A percentile compares a stretch with the other conserved stretches of the same genome.
These are phyloP conservation scores for Annulohypoxylon nitens DNA, from an alignment of 495 filamentous ascomycete genomes.

Conservation along the genomic window DNA sequence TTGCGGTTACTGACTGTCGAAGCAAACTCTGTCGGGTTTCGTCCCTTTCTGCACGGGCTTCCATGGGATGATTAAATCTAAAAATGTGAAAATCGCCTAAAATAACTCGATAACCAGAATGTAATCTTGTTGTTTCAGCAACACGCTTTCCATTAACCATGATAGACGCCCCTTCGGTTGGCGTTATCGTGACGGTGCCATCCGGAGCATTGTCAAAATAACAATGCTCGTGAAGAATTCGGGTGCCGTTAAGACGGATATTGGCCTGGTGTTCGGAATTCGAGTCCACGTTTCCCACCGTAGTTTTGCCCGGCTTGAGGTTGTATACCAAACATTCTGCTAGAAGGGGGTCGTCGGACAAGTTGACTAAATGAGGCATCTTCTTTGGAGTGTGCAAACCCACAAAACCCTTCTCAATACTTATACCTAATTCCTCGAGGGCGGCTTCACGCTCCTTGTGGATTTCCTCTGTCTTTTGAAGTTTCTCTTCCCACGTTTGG, in stretches of 20 bases:
- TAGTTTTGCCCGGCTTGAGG: conserved; percentile 93
- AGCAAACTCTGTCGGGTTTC: conserved; percentile 80
- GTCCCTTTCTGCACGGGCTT: conserved; percentile 91
- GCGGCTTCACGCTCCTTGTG: conserved; percentile 97
- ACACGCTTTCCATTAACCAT: conserved; percentile 98
- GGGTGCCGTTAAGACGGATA: conserved; percentile 92
- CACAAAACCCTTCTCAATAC: conserved; percentile 98
- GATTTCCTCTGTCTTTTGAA: conserved; percentile 93
- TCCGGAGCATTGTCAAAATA: conserved; percentile 89
- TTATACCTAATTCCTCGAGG: conserved; percentile 96
- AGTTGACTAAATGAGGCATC: conserved; percentile 98
- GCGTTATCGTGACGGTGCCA: conserved; percentile 89
- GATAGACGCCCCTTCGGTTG: conserved; percentile 88
- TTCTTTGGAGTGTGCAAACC: conserved; percentile 96
- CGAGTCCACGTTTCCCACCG: conserved; percentile 89
- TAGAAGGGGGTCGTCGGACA: conserved; percentile 94
- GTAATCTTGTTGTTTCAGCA: conserved; percentile 81
- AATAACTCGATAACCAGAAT: conserved; percentile 94
- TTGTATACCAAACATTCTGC: conserved; percentile 99
- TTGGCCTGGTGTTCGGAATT: conserved; percentile 83
- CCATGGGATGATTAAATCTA: conserved; percentile 97
- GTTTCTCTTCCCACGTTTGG: conserved; percentile 98
- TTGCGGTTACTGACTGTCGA: conserved; percentile 88
- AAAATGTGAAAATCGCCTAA: conserved; percentile 99
- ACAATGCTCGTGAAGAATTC: conserved; percentile 93